Evolutionary conservation across 306 rosid genomes (phyloP).

Genomic region (Quercus variabilis): DNA sequence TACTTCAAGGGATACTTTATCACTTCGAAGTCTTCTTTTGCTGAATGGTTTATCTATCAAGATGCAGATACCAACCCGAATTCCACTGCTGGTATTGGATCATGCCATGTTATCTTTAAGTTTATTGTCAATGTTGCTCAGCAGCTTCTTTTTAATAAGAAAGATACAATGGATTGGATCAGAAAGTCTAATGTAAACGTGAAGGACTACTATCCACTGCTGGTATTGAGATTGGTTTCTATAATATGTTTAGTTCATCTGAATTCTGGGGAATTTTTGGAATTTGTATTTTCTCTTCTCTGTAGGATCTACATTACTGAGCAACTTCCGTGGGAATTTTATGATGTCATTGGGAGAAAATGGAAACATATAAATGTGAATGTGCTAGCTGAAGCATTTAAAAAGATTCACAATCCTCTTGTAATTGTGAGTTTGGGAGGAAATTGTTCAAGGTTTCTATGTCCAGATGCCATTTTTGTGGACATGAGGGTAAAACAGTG

Average conservation of each 20-base stretch:
- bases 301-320: background rate
- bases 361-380: slow-evolving; percentile 6
- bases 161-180: slow-evolving; percentile 36
- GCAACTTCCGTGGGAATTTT: slow-evolving; percentile 39
- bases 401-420: slow-evolving; percentile 43
- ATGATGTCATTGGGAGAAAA: slow-evolving; percentile 17
- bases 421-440: slow-evolving; percentile 33
- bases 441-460: too few species aligned
- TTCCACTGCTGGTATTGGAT: too few species aligned
- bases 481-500: too few species aligned
- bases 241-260: slow-evolving; percentile 40
- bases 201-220: slow-evolving; percentile 21
- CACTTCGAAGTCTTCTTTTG: too few species aligned
- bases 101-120: too few species aligned
- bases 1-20: too few species aligned
- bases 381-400: slow-evolving; percentile 45
- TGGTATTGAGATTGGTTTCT: slow-evolving; percentile 43
- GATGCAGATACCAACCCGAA: too few species aligned
- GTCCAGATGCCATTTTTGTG: too few species aligned
- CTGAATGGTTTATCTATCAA: too few species aligned
- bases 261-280: slow-evolving; percentile 22
- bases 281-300: background rate
- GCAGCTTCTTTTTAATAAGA: slow-evolving; percentile 11
- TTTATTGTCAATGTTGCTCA: too few species aligned
- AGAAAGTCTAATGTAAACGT: background rate